These are phyloP conservation scores for Saccharomyces hybrid DNA, from an alignment of 1,139 yeast species.

Conservation along the genomic window DNA sequence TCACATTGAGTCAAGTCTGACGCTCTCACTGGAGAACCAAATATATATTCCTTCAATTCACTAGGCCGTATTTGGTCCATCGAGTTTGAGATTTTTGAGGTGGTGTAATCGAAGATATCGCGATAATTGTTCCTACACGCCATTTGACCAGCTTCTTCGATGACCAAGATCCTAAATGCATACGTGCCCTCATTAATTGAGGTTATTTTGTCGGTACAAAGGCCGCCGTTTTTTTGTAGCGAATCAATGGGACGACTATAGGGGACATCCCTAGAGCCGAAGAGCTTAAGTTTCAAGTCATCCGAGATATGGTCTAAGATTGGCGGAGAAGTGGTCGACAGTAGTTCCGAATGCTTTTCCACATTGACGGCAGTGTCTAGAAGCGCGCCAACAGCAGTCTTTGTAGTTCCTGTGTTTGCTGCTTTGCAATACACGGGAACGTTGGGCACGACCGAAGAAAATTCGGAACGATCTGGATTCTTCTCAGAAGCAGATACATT, in stretches of 20 bases:
- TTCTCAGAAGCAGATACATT: neutral
- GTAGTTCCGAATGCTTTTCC: neutral
- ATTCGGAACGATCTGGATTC: neutral
- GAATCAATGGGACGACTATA: constrained; percentile 3
- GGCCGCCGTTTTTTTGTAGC: neutral
- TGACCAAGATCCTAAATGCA: constrained; percentile 12
- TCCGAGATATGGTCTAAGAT: constrained; percentile 26
- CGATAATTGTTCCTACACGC: constrained; percentile 32
- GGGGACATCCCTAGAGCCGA: constrained; percentile 20
- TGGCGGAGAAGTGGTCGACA: constrained; percentile 12
- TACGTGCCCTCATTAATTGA: neutral
- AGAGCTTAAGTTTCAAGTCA: constrained; percentile 22
- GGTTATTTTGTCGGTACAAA: neutral
- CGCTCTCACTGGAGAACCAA: constrained; percentile 30
- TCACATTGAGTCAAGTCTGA: constrained; percentile 20
- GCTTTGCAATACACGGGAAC: neutral
- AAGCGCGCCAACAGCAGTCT: constrained; percentile 6
- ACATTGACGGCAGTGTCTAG: constrained; percentile 1
- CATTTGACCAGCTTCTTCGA: constrained; percentile 34
- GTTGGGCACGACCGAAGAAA: neutral
- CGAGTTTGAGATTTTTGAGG: constrained; percentile 15
- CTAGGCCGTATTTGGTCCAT: constrained; percentile 25
- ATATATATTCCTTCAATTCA: constrained; percentile 31
- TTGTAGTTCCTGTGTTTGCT: constrained; percentile 4
- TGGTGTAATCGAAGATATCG: constrained; percentile 30